Conservation (phyloP, 345 rosid genomes). For the Gossypium stocksii region DNA sequence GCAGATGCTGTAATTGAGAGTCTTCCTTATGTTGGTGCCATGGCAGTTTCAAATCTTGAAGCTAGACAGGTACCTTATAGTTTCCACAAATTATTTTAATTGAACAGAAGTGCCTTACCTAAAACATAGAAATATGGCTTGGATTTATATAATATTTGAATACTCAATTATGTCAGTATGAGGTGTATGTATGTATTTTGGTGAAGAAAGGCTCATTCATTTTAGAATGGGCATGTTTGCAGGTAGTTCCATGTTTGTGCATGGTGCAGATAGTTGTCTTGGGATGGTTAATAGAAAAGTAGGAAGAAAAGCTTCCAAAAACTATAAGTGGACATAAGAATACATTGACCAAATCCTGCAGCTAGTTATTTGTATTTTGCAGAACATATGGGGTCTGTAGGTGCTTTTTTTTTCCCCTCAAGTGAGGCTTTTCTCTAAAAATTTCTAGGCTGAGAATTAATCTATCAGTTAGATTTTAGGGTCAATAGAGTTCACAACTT, state of each 20-base stretch:
- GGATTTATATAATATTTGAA: neutral
- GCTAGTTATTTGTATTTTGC: neutral
- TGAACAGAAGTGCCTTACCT: neutral
- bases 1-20: constrained; percentile 97
- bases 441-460: neutral
- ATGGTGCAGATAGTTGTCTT: neutral
- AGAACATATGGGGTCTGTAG: neutral
- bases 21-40: constrained; percentile 97
- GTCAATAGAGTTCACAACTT: neutral
- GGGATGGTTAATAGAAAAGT: neutral
- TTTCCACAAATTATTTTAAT: neutral
- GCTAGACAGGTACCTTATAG: constrained; percentile 77
- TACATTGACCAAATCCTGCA: neutral
- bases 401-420: neutral
- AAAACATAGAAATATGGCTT: neutral
- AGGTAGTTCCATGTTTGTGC: neutral
- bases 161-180: neutral
- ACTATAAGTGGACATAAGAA: neutral
- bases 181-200: neutral
- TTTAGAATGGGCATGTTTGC: neutral
- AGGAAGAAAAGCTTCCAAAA: neutral
- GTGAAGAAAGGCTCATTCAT: neutral
- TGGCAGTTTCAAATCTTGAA: constrained; percentile 96
- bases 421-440: neutral
- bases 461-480: neutral